These are phyloP conservation scores for Laguncularia racemosa DNA, from an alignment of 345 rosid genomes.

Conservation along the genomic window DNA sequence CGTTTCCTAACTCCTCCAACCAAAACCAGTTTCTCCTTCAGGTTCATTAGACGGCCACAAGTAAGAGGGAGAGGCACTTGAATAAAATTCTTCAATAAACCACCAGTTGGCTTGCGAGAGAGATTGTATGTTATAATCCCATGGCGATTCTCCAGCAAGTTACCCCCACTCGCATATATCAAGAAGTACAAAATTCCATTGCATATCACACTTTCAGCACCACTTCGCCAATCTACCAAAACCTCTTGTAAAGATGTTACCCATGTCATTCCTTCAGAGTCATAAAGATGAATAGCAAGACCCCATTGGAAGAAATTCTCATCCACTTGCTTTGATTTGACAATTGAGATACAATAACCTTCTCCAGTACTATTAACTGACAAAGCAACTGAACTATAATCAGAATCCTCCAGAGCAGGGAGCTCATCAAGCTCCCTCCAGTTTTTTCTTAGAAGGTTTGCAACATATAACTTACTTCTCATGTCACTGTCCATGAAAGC, in stretches of 20 bases:
- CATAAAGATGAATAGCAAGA: constrained; percentile 48
- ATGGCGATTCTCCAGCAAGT: constrained; percentile 49
- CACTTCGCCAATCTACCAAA: constrained; percentile 75
- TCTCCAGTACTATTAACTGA: constrained; percentile 35
- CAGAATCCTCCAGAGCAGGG: constrained; percentile 42
- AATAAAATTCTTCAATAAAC: constrained; percentile 31
- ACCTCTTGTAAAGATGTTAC: constrained; percentile 41
- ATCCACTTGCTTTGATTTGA: constrained; percentile 62
- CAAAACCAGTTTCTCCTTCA: constrained; percentile 70
- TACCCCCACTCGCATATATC: constrained; percentile 50
- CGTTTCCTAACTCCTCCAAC: constrained; percentile 78
- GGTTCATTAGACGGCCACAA: constrained; percentile 77
- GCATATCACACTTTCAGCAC: constrained; percentile 70
- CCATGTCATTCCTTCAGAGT: constrained; percentile 64
- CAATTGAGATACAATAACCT: constrained; percentile 50
- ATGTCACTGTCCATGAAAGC: constrained; percentile 66
- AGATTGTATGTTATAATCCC: constrained; percentile 46
- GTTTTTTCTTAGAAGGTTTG: constrained; percentile 60
- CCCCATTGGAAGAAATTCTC: constrained; percentile 63
- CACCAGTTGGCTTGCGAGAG: constrained; percentile 23
- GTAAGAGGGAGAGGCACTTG: constrained; percentile 65
- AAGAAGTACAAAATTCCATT: constrained; percentile 51
- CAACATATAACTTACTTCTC: constrained; percentile 47
- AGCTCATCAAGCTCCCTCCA: constrained; percentile 45
- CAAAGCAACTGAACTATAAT: constrained; percentile 58